phyloP scores from a whole-genome alignment of 108 stramenopile species.

The Skeletonema menzelii region DNA sequence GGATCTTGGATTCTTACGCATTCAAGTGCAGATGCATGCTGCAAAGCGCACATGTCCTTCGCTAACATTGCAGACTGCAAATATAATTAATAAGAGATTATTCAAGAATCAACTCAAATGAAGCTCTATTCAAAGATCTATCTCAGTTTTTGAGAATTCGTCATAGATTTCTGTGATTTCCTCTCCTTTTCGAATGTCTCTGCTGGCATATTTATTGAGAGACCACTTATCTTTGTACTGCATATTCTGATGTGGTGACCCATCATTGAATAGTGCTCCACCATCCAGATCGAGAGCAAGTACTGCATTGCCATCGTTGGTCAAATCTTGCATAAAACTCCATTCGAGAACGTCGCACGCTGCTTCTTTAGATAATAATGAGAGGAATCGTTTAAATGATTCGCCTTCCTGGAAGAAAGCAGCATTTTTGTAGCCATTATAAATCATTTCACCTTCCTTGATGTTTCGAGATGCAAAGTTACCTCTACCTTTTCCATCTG shows the following conservation, averaged over 20 bases:
- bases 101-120: too few species aligned
- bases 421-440: conserved; percentile 20
- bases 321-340: conserved; percentile 23
- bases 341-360: conserved; percentile 28
- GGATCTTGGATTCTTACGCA: conserved; percentile 23
- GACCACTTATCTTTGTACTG: conserved; percentile 13
- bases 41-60: conserved; percentile 35
- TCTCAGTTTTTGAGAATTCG: conserved; percentile 1
- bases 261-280: conserved; percentile 22
- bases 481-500: conserved; percentile 20
- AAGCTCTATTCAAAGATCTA: conserved; percentile 7
- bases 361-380: conserved; percentile 5
- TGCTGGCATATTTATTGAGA: conserved; percentile 15
- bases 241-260: conserved; percentile 4
- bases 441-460: conserved; percentile 10
- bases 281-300: conserved; percentile 19
- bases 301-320: conserved; percentile 24
- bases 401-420: conserved; percentile 18
- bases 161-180: conserved; percentile 8
- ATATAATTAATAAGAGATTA: neutral
- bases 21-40: conserved; percentile 22
- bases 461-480: conserved; percentile 24
- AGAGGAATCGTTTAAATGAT: conserved; percentile 17
- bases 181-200: conserved; percentile 14
- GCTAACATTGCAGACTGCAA: neutral